Percentiles rank a stretch among this genome's conserved stretches.
Evolutionary conservation across 441 rosid genomes (phyloP).

Genomic region (Gossypium schwendimanii): DNA sequence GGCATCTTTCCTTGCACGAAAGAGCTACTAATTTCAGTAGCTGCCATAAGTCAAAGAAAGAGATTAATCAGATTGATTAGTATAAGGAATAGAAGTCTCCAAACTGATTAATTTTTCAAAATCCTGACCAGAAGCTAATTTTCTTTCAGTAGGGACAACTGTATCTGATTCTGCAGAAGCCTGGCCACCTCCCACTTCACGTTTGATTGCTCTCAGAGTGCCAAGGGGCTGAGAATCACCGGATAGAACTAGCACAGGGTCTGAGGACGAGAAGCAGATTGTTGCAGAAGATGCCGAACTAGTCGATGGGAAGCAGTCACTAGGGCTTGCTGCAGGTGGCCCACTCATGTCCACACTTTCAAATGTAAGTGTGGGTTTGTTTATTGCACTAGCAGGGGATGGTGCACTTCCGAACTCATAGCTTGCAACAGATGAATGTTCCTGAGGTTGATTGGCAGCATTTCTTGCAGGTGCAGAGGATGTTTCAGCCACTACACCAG

Average conservation of each 20-base stretch:
- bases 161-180: conserved; percentile 36
- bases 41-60: conserved; percentile 24
- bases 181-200: conserved; percentile 40
- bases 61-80: conserved; percentile 14
- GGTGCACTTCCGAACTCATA: conserved; percentile 28
- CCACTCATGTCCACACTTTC: conserved; percentile 33
- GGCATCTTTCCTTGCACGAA: conserved; percentile 38
- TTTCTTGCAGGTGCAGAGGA: conserved; percentile 30
- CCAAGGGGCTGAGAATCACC: conserved; percentile 31
- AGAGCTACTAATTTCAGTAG: conserved; percentile 35
- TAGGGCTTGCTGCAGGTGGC: conserved; percentile 31
- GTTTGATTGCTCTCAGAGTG: conserved; percentile 40
- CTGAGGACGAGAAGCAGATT: conserved; percentile 52
- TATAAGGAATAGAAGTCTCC: conserved; percentile 3
- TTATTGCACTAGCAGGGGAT: conserved; percentile 29
- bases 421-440: conserved; percentile 26
- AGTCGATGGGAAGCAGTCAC: conserved; percentile 28
- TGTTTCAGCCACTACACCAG: conserved; percentile 37
- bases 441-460: conserved; percentile 31
- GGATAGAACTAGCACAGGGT: conserved; percentile 54
- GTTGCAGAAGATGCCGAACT: conserved; percentile 48
- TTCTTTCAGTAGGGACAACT: conserved; percentile 35
- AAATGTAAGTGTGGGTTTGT: conserved; percentile 28
- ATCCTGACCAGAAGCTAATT: conserved; percentile 36
- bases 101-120: conserved; percentile 6